Evolutionary conservation across 1,284 basidiomycete species (phyloP).

Genomic region (Chalciporus sp.): DNA sequence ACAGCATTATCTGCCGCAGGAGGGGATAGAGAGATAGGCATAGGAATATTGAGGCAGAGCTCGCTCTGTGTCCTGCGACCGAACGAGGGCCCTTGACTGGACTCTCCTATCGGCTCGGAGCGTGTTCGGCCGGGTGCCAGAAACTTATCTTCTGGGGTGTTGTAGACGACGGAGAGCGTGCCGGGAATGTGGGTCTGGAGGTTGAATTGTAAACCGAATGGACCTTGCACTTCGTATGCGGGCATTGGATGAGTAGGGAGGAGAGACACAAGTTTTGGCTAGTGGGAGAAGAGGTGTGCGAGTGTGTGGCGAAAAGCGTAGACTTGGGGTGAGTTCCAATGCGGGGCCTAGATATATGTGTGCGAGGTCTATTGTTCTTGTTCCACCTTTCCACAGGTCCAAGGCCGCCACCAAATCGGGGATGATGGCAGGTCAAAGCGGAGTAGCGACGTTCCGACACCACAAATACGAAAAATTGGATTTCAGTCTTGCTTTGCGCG

Average conservation of each 20-base stretch:
- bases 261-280: not conserved
- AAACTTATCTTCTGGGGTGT: conserved; percentile 11
- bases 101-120: conserved; percentile 24
- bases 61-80: conserved; percentile 29
- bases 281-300: not conserved
- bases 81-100: conserved; percentile 21
- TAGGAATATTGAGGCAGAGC: conserved; percentile 9
- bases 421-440: conserved; percentile 3
- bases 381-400: conserved; percentile 6
- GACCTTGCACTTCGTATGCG: conserved; percentile 22
- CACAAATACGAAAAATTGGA: conserved; percentile 2
- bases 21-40: conserved; percentile 10
- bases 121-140: conserved; percentile 13
- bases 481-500: not conserved
- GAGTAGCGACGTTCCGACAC: conserved; percentile 5
- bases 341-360: conserved; percentile 2
- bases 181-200: conserved; percentile 17
- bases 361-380: conserved; percentile 19
- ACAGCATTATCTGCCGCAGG: conserved; percentile 28
- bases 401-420: conserved; percentile 25
- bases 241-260: conserved; percentile 17
- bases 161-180: conserved; percentile 11
- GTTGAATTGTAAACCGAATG: conserved; percentile 23
- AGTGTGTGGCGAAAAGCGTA: not conserved
- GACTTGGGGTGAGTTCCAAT: not conserved